Conservation (phyloP, 1,284 basidiomycete species). For the Ganoderma meredithae region DNA sequence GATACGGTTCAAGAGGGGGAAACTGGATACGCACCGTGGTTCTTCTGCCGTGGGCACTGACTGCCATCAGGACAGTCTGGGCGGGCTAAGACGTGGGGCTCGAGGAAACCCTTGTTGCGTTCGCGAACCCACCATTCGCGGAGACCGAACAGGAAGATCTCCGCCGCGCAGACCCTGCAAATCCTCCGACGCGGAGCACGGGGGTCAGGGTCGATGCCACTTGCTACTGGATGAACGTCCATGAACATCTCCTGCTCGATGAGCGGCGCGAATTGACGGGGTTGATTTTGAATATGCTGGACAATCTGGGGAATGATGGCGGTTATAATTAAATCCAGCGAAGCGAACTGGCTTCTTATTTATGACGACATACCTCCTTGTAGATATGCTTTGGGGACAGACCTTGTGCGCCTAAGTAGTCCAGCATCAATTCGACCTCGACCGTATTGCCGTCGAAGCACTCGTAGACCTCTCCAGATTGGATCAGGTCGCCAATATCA, state of each 20-base stretch:
- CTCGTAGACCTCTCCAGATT: constrained; percentile 77
- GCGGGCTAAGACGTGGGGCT: constrained; percentile 56
- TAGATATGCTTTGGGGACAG: constrained; percentile 75
- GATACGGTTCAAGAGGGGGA: background rate
- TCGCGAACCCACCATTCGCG: constrained; percentile 83
- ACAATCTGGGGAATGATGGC: constrained; percentile 56
- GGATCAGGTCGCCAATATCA: constrained; percentile 73
- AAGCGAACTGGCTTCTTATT: background rate
- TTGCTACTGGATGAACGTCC: constrained; percentile 65
- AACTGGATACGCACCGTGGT: constrained; percentile 59
- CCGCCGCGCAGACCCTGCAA: constrained; percentile 75
- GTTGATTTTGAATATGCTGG: constrained; percentile 61
- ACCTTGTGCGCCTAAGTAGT: constrained; percentile 68
- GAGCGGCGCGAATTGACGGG: constrained; percentile 66
- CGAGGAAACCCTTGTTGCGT: constrained; percentile 68
- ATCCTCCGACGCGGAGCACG: constrained; percentile 61
- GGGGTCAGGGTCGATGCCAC: constrained; percentile 61
- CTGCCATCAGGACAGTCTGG: constrained; percentile 70
- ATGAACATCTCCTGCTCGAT: constrained; percentile 73
- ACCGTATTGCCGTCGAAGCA: constrained; percentile 76
- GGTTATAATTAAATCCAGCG: background rate
- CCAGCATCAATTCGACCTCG: constrained; percentile 82
- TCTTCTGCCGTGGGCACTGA: constrained; percentile 63
- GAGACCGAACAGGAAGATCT: constrained; percentile 75
- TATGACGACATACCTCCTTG: constrained; percentile 59